A percentile compares a stretch with the other conserved stretches of the same genome.
phyloP scores from a whole-genome alignment of 148 eudicot genomes.

The Rhododendron molle region DNA sequence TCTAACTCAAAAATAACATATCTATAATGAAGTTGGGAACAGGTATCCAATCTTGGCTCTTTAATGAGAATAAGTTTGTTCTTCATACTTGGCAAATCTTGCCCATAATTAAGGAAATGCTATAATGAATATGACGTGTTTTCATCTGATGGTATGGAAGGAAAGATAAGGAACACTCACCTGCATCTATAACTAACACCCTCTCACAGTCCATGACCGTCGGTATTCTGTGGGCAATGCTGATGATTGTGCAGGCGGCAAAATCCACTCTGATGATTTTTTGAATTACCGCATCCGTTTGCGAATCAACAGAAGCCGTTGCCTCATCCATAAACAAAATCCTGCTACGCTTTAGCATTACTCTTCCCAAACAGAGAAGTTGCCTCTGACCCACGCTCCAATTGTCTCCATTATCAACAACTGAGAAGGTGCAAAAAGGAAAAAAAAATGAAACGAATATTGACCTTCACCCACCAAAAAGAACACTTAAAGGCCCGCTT shows the following conservation, averaged over 20 bases:
- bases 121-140: background rate
- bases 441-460: background rate
- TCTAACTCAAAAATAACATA: too few relatives aligned
- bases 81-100: background rate
- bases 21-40: too few relatives aligned
- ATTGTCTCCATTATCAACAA: constrained; percentile 81
- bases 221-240: constrained; percentile 98
- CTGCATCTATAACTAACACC: constrained; percentile 89
- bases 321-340: constrained; percentile 97
- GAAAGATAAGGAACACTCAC: constrained; percentile 21
- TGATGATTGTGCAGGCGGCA: constrained; percentile 74
- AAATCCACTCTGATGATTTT: constrained; percentile 88
- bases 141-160: background rate
- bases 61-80: too few relatives aligned
- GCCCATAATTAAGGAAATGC: too few relatives aligned
- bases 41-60: too few relatives aligned
- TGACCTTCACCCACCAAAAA: background rate
- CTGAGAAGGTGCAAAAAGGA: constrained; percentile 20
- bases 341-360: constrained; percentile 78
- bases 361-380: constrained; percentile 86
- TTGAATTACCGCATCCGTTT: constrained; percentile 88
- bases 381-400: constrained; percentile 99
- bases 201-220: constrained; percentile 97
- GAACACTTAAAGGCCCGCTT: background rate
- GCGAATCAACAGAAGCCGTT: constrained; percentile 97